Percentiles rank a stretch among this genome's conserved stretches.
These are phyloP conservation scores for Spergularia azorica DNA, from an alignment of 179 eudicot genomes.

Conservation along the genomic window DNA sequence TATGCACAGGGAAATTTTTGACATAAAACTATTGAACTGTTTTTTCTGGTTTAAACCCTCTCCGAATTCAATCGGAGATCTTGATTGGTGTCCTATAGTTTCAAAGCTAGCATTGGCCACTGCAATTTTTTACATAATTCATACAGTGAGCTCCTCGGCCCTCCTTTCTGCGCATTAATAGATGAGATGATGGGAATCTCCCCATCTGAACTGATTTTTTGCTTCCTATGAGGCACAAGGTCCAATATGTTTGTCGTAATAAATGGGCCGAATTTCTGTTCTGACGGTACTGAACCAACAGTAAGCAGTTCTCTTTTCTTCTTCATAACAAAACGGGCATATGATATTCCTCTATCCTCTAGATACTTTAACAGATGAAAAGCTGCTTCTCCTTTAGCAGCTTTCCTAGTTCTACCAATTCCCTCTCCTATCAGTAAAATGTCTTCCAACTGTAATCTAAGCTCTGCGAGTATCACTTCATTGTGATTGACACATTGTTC, in stretches of 20 bases:
- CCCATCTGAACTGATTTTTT: slow-evolving; percentile 28
- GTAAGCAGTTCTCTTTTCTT: slow-evolving; percentile 36
- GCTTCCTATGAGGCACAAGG: slow-evolving; percentile 36
- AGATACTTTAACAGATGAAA: slow-evolving; percentile 57
- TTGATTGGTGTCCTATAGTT: slow-evolving; percentile 60
- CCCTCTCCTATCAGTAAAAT: slow-evolving; percentile 64
- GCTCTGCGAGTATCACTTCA: slow-evolving; percentile 48
- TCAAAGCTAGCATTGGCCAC: slow-evolving; percentile 77
- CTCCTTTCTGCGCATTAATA: slow-evolving; percentile 68
- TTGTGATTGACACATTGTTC: slow-evolving; percentile 42
- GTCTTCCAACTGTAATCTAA: slow-evolving; percentile 65
- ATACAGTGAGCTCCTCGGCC: slow-evolving; percentile 66
- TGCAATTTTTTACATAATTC: slow-evolving; percentile 70
- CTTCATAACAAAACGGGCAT: slow-evolving; percentile 38
- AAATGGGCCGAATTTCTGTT: neutral
- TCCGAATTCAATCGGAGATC: slow-evolving; percentile 52
- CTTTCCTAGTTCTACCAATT: slow-evolving; percentile 54
- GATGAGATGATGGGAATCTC: slow-evolving; percentile 46
- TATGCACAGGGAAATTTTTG: slow-evolving; percentile 66
- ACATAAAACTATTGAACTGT: slow-evolving; percentile 52
- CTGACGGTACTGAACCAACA: slow-evolving; percentile 17
- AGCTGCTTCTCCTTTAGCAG: slow-evolving; percentile 85
- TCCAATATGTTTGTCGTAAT: slow-evolving; percentile 15
- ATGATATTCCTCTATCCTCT: slow-evolving; percentile 66
- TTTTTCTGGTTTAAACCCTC: slow-evolving; percentile 52